Conservation (phyloP, 2,329 filamentous ascomycete species). For the Daldinia sp. region DNA sequence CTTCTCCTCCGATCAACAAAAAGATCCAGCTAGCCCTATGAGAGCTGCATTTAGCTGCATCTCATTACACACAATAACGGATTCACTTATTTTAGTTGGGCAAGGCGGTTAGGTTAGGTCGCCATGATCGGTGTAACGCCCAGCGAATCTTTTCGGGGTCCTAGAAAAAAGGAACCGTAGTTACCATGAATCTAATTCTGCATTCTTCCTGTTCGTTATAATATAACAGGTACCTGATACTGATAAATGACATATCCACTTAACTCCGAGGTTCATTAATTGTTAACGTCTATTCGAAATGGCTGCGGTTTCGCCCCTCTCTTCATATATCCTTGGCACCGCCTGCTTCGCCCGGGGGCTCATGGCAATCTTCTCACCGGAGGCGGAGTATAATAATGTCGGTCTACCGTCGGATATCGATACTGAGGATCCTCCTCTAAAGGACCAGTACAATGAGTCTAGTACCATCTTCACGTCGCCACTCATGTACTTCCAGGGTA, state of each 20-base stretch:
- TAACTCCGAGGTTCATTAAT: background rate
- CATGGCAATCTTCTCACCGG: slow-evolving; percentile 27
- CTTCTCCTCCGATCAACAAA: background rate
- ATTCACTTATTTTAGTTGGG: background rate
- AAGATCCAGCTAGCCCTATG: slow-evolving; percentile 2
- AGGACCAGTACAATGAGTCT: background rate
- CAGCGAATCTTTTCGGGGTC: background rate
- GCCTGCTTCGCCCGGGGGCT: slow-evolving; percentile 30
- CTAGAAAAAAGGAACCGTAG: background rate
- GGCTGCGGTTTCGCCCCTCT: slow-evolving; percentile 2
- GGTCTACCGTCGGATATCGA: slow-evolving; percentile 25
- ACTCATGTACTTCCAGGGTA: slow-evolving; percentile 54
- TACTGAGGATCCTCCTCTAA: background rate
- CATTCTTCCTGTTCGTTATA: background rate
- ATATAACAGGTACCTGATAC: background rate
- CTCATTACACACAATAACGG: background rate
- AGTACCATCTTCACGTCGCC: slow-evolving; percentile 44
- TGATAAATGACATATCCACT: background rate
- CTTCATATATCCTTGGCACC: slow-evolving; percentile 29
- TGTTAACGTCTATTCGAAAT: background rate
- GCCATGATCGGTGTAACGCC: background rate
- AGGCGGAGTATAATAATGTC: slow-evolving; percentile 26
- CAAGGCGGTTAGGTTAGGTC: background rate
- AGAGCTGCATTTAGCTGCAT: background rate
- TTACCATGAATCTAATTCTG: background rate